Conservation (phyloP, 441 rosid genomes). For the Pelargonium myrrhifolium region DNA sequence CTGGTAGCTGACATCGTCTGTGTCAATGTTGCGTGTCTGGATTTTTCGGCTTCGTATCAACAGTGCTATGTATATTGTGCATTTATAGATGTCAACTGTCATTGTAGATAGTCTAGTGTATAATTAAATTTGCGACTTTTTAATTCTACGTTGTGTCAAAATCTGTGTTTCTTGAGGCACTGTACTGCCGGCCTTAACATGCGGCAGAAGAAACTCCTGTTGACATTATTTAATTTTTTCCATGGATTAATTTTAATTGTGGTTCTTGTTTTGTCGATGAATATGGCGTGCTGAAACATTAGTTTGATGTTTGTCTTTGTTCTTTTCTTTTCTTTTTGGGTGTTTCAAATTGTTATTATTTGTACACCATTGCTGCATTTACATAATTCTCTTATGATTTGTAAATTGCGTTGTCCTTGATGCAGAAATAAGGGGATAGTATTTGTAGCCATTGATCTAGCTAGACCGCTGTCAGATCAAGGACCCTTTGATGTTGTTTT, state of each 20-base stretch:
- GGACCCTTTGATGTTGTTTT: constrained; percentile 87
- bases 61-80: not conserved
- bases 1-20: not conserved
- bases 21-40: not conserved
- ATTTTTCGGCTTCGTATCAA: constrained; percentile 5
- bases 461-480: constrained; percentile 67
- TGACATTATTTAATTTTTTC: not conserved
- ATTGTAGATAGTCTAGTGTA: not conserved
- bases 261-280: no score
- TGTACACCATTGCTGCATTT: not conserved
- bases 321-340: not conserved
- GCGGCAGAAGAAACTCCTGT: not conserved
- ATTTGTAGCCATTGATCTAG: constrained; percentile 62
- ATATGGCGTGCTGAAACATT: no score
- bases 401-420: no score
- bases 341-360: constrained; percentile 7
- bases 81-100: not conserved
- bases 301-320: no score
- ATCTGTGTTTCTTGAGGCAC: not conserved
- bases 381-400: no score
- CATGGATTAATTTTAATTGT: no score
- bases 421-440: constrained; percentile 65
- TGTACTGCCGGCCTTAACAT: not conserved
- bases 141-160: not conserved
- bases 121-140: not conserved